Evolutionary conservation across 306 rosid species (phyloP).

Genomic region (Senna siamea): DNA sequence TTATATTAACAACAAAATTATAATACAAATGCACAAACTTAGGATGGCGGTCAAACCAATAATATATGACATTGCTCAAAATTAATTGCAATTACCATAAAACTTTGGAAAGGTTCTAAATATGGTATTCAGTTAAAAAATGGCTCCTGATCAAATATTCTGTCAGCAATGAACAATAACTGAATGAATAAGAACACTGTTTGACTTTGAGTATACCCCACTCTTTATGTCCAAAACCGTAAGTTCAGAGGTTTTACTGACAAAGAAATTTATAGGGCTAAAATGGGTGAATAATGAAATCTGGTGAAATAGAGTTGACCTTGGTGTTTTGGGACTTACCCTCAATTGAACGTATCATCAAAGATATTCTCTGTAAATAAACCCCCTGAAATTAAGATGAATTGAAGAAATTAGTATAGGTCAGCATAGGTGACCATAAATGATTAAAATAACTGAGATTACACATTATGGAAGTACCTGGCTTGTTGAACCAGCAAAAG

Average conservation of each 20-base stretch:
- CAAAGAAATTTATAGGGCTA: not conserved
- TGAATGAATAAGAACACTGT: not conserved
- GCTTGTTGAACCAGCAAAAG: slow-evolving; percentile 48
- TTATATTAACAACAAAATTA: too few relatives aligned
- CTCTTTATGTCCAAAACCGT: not conserved
- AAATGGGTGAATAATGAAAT: slow-evolving; percentile 30
- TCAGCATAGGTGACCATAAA: not conserved
- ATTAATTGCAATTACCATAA: not conserved
- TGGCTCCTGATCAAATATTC: too few relatives aligned
- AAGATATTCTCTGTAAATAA: slow-evolving; percentile 8
- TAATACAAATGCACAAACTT: too few relatives aligned
- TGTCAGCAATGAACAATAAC: not conserved
- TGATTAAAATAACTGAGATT: too few relatives aligned
- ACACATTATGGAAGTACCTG: slow-evolving; percentile 38
- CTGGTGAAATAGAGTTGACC: slow-evolving; percentile 35
- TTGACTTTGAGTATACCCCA: not conserved
- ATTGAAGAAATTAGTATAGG: not conserved
- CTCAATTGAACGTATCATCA: slow-evolving; percentile 34
- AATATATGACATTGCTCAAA: not conserved
- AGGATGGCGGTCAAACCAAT: too few relatives aligned
- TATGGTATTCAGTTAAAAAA: not conserved
- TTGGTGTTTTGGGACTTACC: slow-evolving; percentile 43
- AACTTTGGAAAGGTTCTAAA: not conserved
- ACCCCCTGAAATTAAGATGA: slow-evolving; percentile 13
- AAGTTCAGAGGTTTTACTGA: slow-evolving; percentile 30